Evolutionary conservation across 257 asterid species (phyloP).

Genomic region (Mentha longifolia): DNA sequence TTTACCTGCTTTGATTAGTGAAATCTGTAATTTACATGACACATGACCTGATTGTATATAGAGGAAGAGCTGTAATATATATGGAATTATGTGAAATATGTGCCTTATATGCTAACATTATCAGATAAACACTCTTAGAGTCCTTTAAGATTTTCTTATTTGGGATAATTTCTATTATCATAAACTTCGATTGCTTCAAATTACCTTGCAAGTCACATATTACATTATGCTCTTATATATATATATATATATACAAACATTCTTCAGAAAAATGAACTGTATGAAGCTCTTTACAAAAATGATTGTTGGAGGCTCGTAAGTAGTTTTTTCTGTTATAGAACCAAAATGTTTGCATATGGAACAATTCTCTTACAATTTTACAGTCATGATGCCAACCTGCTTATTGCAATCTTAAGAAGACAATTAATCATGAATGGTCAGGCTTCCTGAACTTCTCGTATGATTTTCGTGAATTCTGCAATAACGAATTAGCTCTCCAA

Average conservation of each 20-base stretch:
- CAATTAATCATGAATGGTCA: constrained; percentile 29
- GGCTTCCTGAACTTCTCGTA: constrained; percentile 53
- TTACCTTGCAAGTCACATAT: constrained; percentile 1
- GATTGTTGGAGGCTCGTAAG: constrained; percentile 9
- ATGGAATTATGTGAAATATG: not conserved
- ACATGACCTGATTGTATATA: too few species aligned
- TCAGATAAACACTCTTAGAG: not conserved
- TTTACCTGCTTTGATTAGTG: too few species aligned
- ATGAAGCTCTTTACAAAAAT: constrained; percentile 14
- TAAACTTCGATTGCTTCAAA: not conserved
- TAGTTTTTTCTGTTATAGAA: constrained; percentile 2
- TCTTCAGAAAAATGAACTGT: not conserved
- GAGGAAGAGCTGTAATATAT: too few species aligned
- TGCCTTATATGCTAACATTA: not conserved
- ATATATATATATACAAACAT: not conserved
- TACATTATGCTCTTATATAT: constrained; percentile 14
- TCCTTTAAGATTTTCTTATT: not conserved
- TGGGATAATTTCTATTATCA: not conserved
- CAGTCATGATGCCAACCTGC: constrained; percentile 7
- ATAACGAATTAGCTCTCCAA: constrained; percentile 10
- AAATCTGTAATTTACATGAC: too few species aligned
- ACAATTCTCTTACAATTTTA: not conserved
- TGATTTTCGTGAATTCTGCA: constrained; percentile 54
- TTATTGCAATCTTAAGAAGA: constrained; percentile 27
- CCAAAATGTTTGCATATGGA: constrained; percentile 8